These are phyloP conservation scores for Carex parvula DNA, from an alignment of 176 grass and related monocot species.

Conservation along the genomic window DNA sequence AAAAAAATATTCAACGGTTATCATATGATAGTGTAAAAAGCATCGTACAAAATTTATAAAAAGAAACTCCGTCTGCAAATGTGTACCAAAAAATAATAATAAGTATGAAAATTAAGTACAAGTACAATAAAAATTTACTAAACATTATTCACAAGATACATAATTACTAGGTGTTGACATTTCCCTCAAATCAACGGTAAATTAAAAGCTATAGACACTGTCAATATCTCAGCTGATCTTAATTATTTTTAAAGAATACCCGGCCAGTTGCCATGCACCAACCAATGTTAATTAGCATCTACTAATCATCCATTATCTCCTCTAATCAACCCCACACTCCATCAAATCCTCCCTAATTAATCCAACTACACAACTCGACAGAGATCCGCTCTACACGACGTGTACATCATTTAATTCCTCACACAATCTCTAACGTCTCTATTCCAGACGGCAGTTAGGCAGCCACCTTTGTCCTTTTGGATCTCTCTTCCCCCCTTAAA, in stretches of 20 bases:
- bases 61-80: neutral
- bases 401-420: constrained; percentile 17
- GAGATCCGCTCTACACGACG: constrained; percentile 5
- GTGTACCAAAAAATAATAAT: neutral
- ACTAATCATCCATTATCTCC: constrained; percentile 27
- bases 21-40: neutral
- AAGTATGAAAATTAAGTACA: neutral
- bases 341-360: neutral
- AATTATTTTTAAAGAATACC: neutral
- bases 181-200: neutral
- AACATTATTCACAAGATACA: neutral
- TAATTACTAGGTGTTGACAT: neutral
- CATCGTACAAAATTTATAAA: neutral
- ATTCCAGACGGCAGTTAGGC: constrained; percentile 43
- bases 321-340: constrained; percentile 31
- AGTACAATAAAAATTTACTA: neutral
- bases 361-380: constrained; percentile 8
- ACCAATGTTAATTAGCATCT: constrained; percentile 10
- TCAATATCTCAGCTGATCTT: neutral
- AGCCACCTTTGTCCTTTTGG: constrained; percentile 16
- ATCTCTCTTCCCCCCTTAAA: constrained; percentile 24
- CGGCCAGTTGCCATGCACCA: neutral
- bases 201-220: neutral
- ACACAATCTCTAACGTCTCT: constrained; percentile 16
- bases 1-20: no score